A percentile compares a stretch with the other conserved stretches of the same genome.
Conservation (phyloP, 441 rosid genomes). For the Erodium trifolium region DNA sequence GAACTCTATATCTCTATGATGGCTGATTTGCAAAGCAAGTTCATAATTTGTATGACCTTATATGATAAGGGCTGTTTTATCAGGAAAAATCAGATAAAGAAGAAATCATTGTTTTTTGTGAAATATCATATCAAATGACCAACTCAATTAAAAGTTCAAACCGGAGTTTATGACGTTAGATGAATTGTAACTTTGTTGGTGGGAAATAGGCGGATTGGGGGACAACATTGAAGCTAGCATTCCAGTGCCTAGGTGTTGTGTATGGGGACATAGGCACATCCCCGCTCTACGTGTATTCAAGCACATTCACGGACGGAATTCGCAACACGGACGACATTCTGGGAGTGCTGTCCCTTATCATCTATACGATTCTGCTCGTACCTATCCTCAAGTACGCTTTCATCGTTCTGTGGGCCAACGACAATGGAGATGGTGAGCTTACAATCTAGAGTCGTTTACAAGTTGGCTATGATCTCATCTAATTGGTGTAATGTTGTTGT, state of each 20-base stretch:
- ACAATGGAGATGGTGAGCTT: constrained; percentile 64
- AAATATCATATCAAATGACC: no score
- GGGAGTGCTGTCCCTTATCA: constrained; percentile 58
- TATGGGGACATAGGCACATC: constrained; percentile 80
- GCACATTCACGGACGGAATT: constrained; percentile 49
- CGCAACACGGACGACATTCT: constrained; percentile 35
- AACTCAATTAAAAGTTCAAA: no score
- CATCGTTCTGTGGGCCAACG: constrained; percentile 65
- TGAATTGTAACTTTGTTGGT: no score
- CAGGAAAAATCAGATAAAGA: no score
- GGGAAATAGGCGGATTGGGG: constrained; percentile 34
- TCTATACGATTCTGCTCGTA: constrained; percentile 45
- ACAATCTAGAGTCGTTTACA: no score
- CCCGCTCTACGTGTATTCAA: constrained; percentile 55
- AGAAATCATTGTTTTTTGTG: no score
- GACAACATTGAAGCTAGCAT: constrained; percentile 48
- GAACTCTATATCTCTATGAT: no score
- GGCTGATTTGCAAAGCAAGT: no score
- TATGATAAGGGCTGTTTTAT: no score
- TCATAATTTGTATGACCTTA: background rate
- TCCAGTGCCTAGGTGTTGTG: constrained; percentile 62
- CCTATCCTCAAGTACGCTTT: constrained; percentile 57
- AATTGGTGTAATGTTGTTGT: no score
- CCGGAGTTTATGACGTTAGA: no score
- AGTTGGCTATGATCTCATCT: no score